phyloP scores from a whole-genome alignment of 2,329 filamentous ascomycete genomes.

The Blumeriella jaapii region DNA sequence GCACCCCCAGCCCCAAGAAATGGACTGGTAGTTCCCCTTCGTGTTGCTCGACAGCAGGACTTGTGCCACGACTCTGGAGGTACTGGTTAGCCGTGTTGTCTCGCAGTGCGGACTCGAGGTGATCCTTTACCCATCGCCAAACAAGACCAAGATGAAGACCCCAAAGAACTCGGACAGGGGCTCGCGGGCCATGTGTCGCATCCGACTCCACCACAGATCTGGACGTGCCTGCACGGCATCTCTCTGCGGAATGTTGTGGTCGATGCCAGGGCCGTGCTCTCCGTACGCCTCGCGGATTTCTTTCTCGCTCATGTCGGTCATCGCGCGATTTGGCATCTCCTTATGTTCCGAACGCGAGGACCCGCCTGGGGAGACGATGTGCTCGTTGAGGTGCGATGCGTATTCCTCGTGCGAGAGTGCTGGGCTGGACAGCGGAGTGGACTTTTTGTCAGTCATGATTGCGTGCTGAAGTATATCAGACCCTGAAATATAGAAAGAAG shows the following conservation, averaged over 20 bases:
- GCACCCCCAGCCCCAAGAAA: slow-evolving; percentile 26
- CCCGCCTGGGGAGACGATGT: neutral
- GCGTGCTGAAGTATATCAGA: too few relatives aligned
- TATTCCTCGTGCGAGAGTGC: neutral
- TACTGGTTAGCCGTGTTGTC: neutral
- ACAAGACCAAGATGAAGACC: slow-evolving; percentile 56
- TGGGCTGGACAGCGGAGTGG: neutral
- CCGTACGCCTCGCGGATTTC: slow-evolving; percentile 12
- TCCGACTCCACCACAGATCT: slow-evolving; percentile 19
- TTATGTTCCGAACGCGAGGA: neutral
- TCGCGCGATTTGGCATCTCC: too few relatives aligned
- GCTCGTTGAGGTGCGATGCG: neutral
- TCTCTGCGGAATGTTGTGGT: slow-evolving; percentile 26
- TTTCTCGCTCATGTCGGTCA: slow-evolving; percentile 2
- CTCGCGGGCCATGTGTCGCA: slow-evolving; percentile 16
- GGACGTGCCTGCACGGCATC: slow-evolving; percentile 19
- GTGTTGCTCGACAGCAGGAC: slow-evolving; percentile 37
- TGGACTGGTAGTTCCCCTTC: slow-evolving; percentile 23
- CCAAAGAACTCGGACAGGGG: slow-evolving; percentile 56
- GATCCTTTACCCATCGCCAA: slow-evolving; percentile 58
- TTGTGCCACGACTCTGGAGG: slow-evolving; percentile 45
- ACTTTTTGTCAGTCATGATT: too few relatives aligned
- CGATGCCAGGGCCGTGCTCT: slow-evolving; percentile 26
- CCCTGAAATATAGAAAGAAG: too few relatives aligned
- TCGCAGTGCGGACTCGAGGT: too few relatives aligned